Evolutionary conservation across 2,329 filamentous ascomycete species (phyloP).

Genomic region (Epichloe glyceriae): DNA sequence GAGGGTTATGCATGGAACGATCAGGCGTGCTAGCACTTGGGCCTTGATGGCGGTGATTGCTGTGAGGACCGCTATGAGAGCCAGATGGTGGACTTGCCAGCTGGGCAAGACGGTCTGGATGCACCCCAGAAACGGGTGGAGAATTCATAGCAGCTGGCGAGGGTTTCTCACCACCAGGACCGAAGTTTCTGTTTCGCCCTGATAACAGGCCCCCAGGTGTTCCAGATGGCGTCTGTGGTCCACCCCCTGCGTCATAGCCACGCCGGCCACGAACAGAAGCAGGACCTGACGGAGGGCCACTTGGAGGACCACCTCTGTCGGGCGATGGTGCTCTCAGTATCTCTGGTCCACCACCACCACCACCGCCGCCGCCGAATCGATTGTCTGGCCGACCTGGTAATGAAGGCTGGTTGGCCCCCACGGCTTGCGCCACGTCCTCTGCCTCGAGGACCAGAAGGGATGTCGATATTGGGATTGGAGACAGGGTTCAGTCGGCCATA

Average conservation of each 20-base stretch:
- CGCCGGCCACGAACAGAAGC: constrained; percentile 35
- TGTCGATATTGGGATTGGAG: constrained; percentile 25
- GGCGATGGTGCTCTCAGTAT: constrained; percentile 30
- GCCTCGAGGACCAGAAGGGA: constrained; percentile 44
- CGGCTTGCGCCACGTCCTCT: constrained; percentile 32
- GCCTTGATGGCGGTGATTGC: constrained; percentile 16
- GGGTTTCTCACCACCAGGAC: constrained; percentile 12
- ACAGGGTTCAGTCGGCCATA: constrained; percentile 49
- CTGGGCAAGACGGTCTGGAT: constrained; percentile 38
- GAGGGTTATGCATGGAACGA: constrained; percentile 10
- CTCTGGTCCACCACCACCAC: constrained; percentile 20
- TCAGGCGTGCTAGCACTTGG: constrained; percentile 15
- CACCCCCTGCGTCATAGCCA: constrained; percentile 25
- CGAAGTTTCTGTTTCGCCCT: constrained; percentile 30
- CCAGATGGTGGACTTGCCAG: constrained; percentile 22
- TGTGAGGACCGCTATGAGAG: constrained; percentile 18
- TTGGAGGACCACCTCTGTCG: constrained; percentile 32
- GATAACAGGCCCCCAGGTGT: constrained; percentile 18
- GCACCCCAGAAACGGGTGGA: constrained; percentile 23
- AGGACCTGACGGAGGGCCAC: constrained; percentile 41
- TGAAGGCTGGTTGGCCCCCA: constrained; percentile 18
- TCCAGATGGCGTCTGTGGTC: constrained; percentile 17
- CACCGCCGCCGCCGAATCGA: constrained; percentile 22
- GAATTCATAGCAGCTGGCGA: constrained; percentile 14
- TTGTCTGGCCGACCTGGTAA: constrained; percentile 28